Evolutionary conservation across 106 monocot species (phyloP), one percentile per base, ranked within the genome.

Genomic region (Posidonia australis): DNA sequence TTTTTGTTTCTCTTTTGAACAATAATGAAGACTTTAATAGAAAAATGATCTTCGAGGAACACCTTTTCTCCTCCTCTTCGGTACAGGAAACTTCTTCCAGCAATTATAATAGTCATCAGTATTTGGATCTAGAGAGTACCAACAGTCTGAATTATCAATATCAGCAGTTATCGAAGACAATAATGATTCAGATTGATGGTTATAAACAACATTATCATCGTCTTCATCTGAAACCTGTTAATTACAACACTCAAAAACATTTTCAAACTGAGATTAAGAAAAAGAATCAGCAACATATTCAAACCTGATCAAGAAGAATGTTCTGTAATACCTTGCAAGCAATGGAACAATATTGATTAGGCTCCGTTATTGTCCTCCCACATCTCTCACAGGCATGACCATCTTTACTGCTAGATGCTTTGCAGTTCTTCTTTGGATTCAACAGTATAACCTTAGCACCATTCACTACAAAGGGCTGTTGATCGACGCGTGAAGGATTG

Each of bases 291-390:
- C 1, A 60, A 3, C 17, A 25, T 14, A 60, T 31, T 21, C 5
- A 60, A 21, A 36, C 2, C 5, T 4, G 36, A 36, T 36, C 7
- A 36, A 36, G 7, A 36, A 36, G 7, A 36, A 36, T 36, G 7
- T 36, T 36, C 5, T 60, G 13, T 60, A 29, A 23, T 30, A 80
- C 84, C 79, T 85, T 82, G 82, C 89, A 89, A 0, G 74, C 58
- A 13, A 89, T 58, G 1, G 84, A 89, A 49, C 89, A 89, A 26
- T 56, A 89, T 1, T 57, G 58, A 63, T 71, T 80, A 20, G 74
- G 70, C 4, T 78, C 80, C 0, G 62, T 60, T 13, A 89, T 65
- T 6, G 64, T 25, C 52, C 66, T 74, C 28, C 60, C 24, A 75
- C 84, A 89, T 16, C 51, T 53, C 58, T 54, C 32, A 49, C 84